These are phyloP conservation scores for Boletus edulis DNA, from an alignment of 768 basidiomycete genomes.

Conservation along the genomic window DNA sequence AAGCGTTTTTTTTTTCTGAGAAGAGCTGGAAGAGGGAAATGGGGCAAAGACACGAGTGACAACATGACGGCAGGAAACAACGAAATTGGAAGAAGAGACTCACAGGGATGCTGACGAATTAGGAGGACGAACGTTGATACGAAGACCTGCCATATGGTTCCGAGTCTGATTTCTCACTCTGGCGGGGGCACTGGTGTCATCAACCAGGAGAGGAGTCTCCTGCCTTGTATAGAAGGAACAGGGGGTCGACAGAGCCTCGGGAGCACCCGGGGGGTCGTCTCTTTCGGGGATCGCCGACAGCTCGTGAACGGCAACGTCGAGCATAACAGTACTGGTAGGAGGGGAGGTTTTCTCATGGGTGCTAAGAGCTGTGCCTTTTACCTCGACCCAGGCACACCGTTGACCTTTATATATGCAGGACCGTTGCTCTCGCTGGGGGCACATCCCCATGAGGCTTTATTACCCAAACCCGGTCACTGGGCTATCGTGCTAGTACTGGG, in stretches of 20 bases:
- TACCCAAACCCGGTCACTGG: conserved; percentile 16
- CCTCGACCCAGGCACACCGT: conserved; percentile 16
- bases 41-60: background rate
- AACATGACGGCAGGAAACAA: conserved; percentile 17
- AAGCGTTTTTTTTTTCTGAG: conserved; percentile 1
- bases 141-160: conserved; percentile 15
- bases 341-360: background rate
- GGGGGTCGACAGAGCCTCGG: conserved; percentile 1
- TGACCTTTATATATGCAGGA: conserved; percentile 11
- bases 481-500: conserved; percentile 8
- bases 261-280: conserved; percentile 5
- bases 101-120: conserved; percentile 20
- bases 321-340: background rate
- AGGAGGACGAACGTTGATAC: conserved; percentile 25
- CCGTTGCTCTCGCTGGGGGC: background rate
- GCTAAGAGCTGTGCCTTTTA: conserved; percentile 10
- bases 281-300: conserved; percentile 15
- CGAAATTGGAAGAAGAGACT: conserved; percentile 11
- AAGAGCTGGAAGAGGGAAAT: background rate
- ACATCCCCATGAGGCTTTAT: conserved; percentile 4
- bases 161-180: conserved; percentile 10
- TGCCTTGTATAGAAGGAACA: background rate
- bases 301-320: conserved; percentile 2
- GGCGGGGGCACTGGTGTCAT: background rate
- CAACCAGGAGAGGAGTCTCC: conserved; percentile 2